Evolutionary conservation across 768 basidiomycete genomes (phyloP).

Genomic region (Aureoboletus auriporus): DNA sequence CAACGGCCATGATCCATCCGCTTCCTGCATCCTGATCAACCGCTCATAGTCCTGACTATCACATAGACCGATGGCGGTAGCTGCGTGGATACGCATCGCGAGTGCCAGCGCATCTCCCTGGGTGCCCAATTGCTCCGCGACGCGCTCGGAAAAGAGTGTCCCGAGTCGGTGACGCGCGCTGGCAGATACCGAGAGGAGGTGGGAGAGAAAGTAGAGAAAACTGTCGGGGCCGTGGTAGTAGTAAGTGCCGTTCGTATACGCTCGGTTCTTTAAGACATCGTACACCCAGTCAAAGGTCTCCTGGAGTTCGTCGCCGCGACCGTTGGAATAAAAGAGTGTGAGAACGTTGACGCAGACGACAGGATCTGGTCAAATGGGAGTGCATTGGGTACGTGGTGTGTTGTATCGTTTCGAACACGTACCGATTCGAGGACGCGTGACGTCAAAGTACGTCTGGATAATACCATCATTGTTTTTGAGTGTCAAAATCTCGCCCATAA

Average conservation of each 20-base stretch:
- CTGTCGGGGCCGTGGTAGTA: conserved; percentile 18
- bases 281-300: conserved; percentile 22
- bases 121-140: conserved; percentile 12
- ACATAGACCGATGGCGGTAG: conserved; percentile 6
- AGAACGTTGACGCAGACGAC: conserved; percentile 18
- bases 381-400: not conserved
- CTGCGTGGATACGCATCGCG: conserved; percentile 16
- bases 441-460: conserved; percentile 18
- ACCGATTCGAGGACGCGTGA: conserved; percentile 20
- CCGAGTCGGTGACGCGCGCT: conserved; percentile 13
- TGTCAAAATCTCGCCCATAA: conserved; percentile 18
- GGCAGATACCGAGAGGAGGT: conserved; percentile 14
- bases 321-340: conserved; percentile 19
- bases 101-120: conserved; percentile 19
- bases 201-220: conserved; percentile 21
- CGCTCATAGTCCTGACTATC: conserved; percentile 15
- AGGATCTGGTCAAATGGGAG: conserved; percentile 8
- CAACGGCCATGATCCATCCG: conserved; percentile 19
- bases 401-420: not conserved
- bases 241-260: conserved; percentile 16
- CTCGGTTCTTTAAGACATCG: conserved; percentile 18
- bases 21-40: conserved; percentile 14
- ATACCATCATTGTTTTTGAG: conserved; percentile 19
- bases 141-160: conserved; percentile 12
- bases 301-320: conserved; percentile 11